These are phyloP conservation scores for Oryza punctata DNA, from an alignment of 176 grass and related monocot species.

Conservation along the genomic window DNA sequence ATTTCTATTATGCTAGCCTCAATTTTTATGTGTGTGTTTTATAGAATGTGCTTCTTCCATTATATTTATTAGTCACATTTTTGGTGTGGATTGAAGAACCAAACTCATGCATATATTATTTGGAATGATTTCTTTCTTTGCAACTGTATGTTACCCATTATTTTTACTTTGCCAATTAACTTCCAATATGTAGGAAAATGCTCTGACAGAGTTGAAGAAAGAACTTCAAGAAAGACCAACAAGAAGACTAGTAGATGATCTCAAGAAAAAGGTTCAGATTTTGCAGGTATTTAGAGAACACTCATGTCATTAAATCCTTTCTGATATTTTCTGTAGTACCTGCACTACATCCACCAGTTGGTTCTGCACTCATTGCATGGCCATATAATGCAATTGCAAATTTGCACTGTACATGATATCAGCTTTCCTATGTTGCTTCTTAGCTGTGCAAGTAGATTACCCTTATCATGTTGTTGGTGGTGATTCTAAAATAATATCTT, in stretches of 20 bases:
- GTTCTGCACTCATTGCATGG: neutral
- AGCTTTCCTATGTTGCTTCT: conserved; percentile 10
- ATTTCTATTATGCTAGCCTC: neutral
- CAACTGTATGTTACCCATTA: neutral
- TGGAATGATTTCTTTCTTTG: conserved; percentile 31
- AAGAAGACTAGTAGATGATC: conserved; percentile 88
- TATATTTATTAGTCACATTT: conserved; percentile 8
- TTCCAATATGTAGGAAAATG: conserved; percentile 70
- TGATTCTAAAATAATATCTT: conserved; percentile 23
- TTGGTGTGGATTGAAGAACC: neutral
- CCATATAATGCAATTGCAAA: conserved; percentile 14
- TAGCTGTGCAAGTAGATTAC: neutral
- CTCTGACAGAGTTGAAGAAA: conserved; percentile 74
- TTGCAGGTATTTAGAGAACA: conserved; percentile 67
- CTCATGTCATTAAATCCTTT: conserved; percentile 8
- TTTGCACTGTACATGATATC: conserved; percentile 1
- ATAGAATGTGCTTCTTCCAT: conserved; percentile 23
- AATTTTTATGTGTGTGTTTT: conserved; percentile 10
- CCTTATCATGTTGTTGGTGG: neutral
- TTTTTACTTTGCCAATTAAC: conserved; percentile 10
- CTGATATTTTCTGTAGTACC: conserved; percentile 1
- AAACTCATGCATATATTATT: conserved; percentile 32
- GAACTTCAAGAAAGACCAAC: conserved; percentile 97
- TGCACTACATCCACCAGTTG: neutral
- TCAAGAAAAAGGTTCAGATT: conserved; percentile 97